Evolutionary conservation across 2,329 filamentous ascomycete genomes (phyloP).

Genomic region (Alternaria incomplexa): DNA sequence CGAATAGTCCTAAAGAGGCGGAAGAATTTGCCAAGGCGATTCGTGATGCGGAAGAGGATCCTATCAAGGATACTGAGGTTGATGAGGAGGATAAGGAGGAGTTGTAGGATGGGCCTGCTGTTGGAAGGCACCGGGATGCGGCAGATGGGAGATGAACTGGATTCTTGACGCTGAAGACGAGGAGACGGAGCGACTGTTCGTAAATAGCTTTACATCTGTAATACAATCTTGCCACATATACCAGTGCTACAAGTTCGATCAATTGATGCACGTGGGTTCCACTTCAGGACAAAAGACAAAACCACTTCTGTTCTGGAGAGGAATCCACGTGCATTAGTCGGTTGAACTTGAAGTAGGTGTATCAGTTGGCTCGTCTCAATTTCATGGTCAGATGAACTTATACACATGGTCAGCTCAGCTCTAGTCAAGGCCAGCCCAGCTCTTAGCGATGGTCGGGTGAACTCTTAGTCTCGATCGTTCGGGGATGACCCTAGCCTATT

Average conservation of each 20-base stretch:
- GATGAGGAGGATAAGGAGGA: constrained; percentile 36
- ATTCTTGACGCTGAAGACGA: not conserved
- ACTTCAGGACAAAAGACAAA: not conserved
- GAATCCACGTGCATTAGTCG: not conserved
- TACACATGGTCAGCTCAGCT: not conserved
- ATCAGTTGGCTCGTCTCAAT: not conserved
- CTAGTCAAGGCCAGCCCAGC: not conserved
- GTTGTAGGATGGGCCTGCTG: constrained; percentile 10
- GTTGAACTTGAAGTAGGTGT: not conserved
- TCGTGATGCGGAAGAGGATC: constrained; percentile 65
- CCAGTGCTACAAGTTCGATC: not conserved
- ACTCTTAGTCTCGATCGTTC: not conserved
- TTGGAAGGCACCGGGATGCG: not conserved
- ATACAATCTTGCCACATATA: not conserved
- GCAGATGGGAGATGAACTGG: not conserved
- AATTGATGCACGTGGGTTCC: not conserved
- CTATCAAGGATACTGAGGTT: constrained; percentile 44
- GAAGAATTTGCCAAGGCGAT: constrained; percentile 68
- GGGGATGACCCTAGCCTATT: not conserved
- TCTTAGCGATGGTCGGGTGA: not conserved
- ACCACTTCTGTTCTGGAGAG: not conserved
- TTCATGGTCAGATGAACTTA: not conserved
- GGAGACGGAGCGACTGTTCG: not conserved
- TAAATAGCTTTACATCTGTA: not conserved
- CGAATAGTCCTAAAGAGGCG: constrained; percentile 65